Percentiles rank a stretch among this genome's conserved stretches.
Conservation (phyloP, 176 grass and related monocot species). For the Carex pumila region DNA sequence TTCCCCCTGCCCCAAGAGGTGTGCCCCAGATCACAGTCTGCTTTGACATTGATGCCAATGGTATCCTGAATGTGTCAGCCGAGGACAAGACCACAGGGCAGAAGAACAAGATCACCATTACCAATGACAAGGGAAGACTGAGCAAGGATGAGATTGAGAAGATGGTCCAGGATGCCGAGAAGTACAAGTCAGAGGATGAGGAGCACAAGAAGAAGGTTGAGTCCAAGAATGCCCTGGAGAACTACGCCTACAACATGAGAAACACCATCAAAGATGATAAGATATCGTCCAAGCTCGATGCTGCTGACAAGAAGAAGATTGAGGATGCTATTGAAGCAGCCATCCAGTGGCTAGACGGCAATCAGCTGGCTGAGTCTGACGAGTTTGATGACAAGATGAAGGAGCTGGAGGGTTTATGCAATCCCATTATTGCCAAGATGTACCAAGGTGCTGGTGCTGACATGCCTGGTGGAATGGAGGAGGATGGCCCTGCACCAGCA, state of each 20-base stretch:
- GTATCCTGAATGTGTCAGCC: constrained; percentile 53
- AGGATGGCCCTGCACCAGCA: constrained; percentile 24
- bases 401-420: constrained; percentile 55
- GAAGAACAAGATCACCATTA: constrained; percentile 88
- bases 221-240: constrained; percentile 54
- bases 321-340: constrained; percentile 57
- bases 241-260: constrained; percentile 84
- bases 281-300: constrained; percentile 50
- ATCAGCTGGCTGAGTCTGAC: constrained; percentile 55
- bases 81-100: constrained; percentile 75
- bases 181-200: constrained; percentile 68
- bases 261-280: constrained; percentile 77
- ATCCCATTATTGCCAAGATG: constrained; percentile 74
- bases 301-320: constrained; percentile 63
- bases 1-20: constrained; percentile 53
- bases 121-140: constrained; percentile 64
- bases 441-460: constrained; percentile 45
- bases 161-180: constrained; percentile 73
- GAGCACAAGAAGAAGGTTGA: constrained; percentile 78
- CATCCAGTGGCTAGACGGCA: constrained; percentile 58
- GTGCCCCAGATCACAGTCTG: constrained; percentile 63
- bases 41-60: constrained; percentile 67
- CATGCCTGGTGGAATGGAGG: constrained; percentile 42
- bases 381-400: constrained; percentile 78
- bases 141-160: constrained; percentile 84